Evolutionary conservation across 257 asterid genomes (phyloP).

Genomic region (Solanum habrochaites): DNA sequence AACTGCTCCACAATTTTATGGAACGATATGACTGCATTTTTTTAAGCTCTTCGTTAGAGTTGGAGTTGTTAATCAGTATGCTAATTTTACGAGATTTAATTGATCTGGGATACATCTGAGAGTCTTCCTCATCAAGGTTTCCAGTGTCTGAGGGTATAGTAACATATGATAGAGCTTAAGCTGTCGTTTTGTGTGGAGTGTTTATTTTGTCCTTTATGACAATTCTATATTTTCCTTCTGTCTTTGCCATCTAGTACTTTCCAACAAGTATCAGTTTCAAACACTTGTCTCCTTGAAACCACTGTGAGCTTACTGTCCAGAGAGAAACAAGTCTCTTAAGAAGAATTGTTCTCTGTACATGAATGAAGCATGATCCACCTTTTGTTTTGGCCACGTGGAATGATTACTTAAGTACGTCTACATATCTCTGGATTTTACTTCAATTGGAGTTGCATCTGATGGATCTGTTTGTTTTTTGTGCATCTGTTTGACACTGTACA

Average conservation of each 20-base stretch:
- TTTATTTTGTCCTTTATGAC: neutral
- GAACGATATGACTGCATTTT: neutral
- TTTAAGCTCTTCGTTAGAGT: neutral
- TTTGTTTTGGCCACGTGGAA: neutral
- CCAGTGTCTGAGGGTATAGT: neutral
- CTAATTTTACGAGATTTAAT: neutral
- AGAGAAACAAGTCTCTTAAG: neutral
- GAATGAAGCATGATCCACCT: neutral
- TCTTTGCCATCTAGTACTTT: neutral
- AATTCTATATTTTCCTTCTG: neutral
- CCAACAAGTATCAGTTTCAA: neutral
- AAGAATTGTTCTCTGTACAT: neutral
- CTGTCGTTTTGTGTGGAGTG: neutral
- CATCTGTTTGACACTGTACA: slow-evolving; percentile 24
- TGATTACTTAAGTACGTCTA: neutral
- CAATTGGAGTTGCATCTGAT: neutral
- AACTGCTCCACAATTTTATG: neutral
- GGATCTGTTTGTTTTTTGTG: neutral
- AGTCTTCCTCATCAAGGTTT: neutral
- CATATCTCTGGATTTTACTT: neutral
- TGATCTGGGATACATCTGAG: neutral
- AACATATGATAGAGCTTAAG: neutral
- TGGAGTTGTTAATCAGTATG: neutral
- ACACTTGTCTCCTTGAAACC: neutral
- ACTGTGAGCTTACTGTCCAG: neutral